phyloP scores from a whole-genome alignment of 2,329 filamentous ascomycete species.

The Whalleya microplaca region DNA sequence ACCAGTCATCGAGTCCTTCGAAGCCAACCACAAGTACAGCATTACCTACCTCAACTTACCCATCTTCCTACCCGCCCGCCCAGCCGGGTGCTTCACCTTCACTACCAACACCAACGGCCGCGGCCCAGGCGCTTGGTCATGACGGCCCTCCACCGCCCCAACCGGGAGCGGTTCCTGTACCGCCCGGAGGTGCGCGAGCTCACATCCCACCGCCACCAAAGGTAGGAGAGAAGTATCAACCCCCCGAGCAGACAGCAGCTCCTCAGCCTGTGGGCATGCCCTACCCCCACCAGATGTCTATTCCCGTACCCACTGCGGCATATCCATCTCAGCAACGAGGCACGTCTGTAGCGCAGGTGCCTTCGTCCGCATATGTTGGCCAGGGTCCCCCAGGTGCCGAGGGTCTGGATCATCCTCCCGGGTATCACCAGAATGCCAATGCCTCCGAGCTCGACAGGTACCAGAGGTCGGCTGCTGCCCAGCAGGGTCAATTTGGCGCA shows the following conservation, averaged over 20 bases:
- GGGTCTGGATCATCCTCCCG: constrained; percentile 52
- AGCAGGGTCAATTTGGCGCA: constrained; percentile 38
- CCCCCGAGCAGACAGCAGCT: constrained; percentile 38
- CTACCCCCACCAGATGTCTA: constrained; percentile 54
- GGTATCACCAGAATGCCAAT: constrained; percentile 60
- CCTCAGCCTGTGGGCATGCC: constrained; percentile 36
- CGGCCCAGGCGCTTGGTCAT: constrained; percentile 34
- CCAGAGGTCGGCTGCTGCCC: constrained; percentile 48
- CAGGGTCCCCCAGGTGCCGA: constrained; percentile 33
- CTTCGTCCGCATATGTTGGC: constrained; percentile 36
- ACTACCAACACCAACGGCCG: constrained; percentile 48
- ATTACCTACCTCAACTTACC: constrained; percentile 27
- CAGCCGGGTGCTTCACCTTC: constrained; percentile 52
- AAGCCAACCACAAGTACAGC: constrained; percentile 39
- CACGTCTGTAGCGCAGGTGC: constrained; percentile 45
- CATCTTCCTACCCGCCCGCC: constrained; percentile 44
- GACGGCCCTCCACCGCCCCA: constrained; percentile 57
- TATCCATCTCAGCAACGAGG: constrained; percentile 48
- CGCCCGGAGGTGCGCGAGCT: constrained; percentile 37
- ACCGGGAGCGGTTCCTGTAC: constrained; percentile 57
- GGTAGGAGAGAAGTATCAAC: constrained; percentile 49
- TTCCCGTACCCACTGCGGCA: constrained; percentile 50
- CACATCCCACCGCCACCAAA: constrained; percentile 56
- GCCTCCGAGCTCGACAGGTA: constrained; percentile 55
- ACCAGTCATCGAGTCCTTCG: constrained; percentile 25